phyloP scores from a whole-genome alignment of 2,329 filamentous ascomycete genomes.

The Sclerotinia minor region DNA sequence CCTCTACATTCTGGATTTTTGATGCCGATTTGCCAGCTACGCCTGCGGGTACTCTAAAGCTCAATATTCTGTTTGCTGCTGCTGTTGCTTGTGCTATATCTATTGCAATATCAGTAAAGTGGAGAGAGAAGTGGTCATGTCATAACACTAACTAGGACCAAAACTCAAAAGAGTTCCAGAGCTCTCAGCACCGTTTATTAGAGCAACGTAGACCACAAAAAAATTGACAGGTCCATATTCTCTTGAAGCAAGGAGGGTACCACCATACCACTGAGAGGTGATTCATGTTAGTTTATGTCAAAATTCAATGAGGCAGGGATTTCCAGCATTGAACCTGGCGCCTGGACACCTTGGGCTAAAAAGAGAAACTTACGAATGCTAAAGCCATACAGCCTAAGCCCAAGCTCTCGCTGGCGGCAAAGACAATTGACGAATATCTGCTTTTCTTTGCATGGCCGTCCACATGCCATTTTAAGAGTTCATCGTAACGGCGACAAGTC shows the following conservation, averaged over 20 bases:
- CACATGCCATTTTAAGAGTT: conserved; percentile 50
- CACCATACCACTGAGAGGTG: conserved; percentile 50
- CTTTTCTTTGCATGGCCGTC: conserved; percentile 50
- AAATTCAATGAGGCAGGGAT: not conserved
- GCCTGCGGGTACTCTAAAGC: conserved; percentile 33
- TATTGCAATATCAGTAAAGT: conserved; percentile 13
- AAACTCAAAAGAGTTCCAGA: conserved; percentile 56
- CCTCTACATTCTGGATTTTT: conserved; percentile 39
- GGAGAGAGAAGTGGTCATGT: not conserved
- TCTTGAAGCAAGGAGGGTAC: conserved; percentile 24
- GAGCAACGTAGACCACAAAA: conserved; percentile 55
- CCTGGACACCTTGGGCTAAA: not conserved
- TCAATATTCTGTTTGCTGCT: conserved; percentile 60
- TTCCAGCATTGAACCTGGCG: not conserved
- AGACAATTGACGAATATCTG: conserved; percentile 51
- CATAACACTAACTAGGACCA: conserved; percentile 43
- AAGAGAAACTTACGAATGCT: conserved; percentile 52
- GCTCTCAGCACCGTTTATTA: conserved; percentile 54
- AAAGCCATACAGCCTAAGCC: conserved; percentile 59
- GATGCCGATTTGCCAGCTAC: conserved; percentile 20
- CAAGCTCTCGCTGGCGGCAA: conserved; percentile 56
- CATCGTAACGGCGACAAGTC: conserved; percentile 53
- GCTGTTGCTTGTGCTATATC: conserved; percentile 59
- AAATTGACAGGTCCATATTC: conserved; percentile 50
- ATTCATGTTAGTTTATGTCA: not conserved